Evolutionary conservation across 768 basidiomycete species (phyloP), one percentile per base, ranked within the genome.

Genomic region (Kwoniella bestiolae): DNA sequence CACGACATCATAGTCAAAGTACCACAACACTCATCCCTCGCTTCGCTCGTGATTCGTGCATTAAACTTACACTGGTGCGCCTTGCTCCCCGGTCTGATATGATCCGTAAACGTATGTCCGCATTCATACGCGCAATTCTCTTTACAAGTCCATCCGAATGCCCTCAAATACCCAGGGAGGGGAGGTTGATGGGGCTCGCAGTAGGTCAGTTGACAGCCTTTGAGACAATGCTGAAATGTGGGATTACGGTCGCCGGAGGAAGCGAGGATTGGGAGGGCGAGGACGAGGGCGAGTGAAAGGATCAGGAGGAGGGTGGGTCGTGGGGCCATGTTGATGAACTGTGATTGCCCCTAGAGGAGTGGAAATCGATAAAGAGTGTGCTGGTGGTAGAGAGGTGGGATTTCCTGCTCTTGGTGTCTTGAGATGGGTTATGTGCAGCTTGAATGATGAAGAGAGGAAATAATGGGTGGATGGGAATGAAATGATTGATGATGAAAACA

Each of bases 41-140:
- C 28, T 16, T 34, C 23, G 32, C 9, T 3, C 16, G n/a, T n/a
- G n/a, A n/a, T n/a, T n/a, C n/a, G n/a, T n/a, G n/a, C n/a, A n/a
- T n/a, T n/a, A n/a, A n/a, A 71, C 74, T 73, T 66, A 76, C 74
- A 80, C 57, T 80, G 79, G 61, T 78, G 73, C 51, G 50, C 69
- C 35, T 63, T 47, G 16, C 65, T 45, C 11, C 68, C 71, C 8
- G 65, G 51, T 31, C 66, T 57, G 34, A 87, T 86, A 7, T 81
- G 74, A 67, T 87, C 85, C 4, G 91, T 92, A 38, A 91, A 84
- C 52, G 84, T 81, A 75, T 94, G 92, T 87, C 90, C 92, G 82
- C 96, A 99, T 3, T 77, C 79, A 78, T 99, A 99, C 78, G 88
- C 87, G 84, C 95, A 99, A 78, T 96, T 85, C 68, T 91, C 92